Evolutionary conservation across 2,329 filamentous ascomycete genomes (phyloP), one percentile per base, ranked within the genome.

Genomic region (Penicillium decumbens): DNA sequence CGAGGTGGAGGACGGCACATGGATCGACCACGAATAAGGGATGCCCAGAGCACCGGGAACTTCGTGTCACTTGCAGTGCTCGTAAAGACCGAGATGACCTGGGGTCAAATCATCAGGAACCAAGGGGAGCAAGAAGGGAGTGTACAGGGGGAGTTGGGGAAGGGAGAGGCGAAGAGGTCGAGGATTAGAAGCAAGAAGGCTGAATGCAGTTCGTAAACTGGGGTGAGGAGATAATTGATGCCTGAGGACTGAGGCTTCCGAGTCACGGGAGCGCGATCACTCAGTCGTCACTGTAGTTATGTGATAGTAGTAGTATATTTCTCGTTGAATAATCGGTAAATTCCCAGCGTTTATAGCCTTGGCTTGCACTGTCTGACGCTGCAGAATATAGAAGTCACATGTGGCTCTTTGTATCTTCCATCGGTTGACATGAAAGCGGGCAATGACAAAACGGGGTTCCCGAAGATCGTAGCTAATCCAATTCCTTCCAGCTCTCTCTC

Each of bases 231-330:
- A 13, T 12, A 20, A 8, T 18, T 0, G 28, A 33, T 20, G 29
- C 41, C 41, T 38, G 32, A 37, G 7, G 35, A 23, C 25, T 43
- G 39, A 48, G 37, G 47, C 38, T 23, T 27, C 13, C 7, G 23
- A 38, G 47, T 50, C 50, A 53, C 47, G 47, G 47, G 50, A 43
- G 33, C 15, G 33, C 3, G 18, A 23, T 23, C 15, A 8, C 32
- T 12, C 33, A 7, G 5, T 37, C 33, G 18, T 20, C 33, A 18
- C 1, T 37, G 12, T 37, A 37, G 7, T 10, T 20, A 18, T 20
- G 4, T 12, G 7, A 37, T 10, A 35, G 15, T 18, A 6, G 5
- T 10, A 2, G 18, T 3, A 4, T n/a, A 20, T 20, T 20, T 10
- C 18, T 37, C 9, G 18, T 37, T 20, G 18, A 12, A 23, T 37